Conservation (phyloP, 305 asterid species). For the Ruellia speciosa region DNA sequence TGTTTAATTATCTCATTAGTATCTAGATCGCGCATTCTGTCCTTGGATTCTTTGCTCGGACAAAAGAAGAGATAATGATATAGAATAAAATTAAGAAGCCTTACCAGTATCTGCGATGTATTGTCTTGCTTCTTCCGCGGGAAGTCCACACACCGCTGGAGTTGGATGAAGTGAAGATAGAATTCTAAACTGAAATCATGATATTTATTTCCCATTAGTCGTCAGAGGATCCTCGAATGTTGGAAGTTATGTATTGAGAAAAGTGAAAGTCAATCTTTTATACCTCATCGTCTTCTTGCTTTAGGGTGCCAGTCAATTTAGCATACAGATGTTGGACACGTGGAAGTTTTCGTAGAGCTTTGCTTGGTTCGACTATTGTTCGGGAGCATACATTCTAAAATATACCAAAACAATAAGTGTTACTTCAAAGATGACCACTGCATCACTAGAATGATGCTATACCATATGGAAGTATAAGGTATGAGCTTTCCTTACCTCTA, state of each 20-base stretch:
- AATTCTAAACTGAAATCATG: conserved; percentile 56
- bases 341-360: conserved; percentile 67
- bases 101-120: conserved; percentile 71
- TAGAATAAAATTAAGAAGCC: neutral
- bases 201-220: too few species aligned
- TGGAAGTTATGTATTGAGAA: too few species aligned
- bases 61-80: too few species aligned
- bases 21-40: too few species aligned
- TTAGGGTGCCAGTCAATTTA: conserved; percentile 53
- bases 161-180: conserved; percentile 90
- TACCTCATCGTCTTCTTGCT: conserved; percentile 83
- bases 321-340: conserved; percentile 94
- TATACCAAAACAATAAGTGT: neutral
- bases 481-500: conserved; percentile 35
- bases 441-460: too few species aligned
- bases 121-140: conserved; percentile 70
- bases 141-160: conserved; percentile 95
- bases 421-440: too few species aligned
- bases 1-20: neutral
- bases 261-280: neutral
- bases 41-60: too few species aligned
- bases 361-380: conserved; percentile 58
- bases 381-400: conserved; percentile 37
- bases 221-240: too few species aligned
- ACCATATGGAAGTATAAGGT: neutral